These are phyloP conservation scores for Phtheirospermum japonicum DNA, from an alignment of 257 asterid species.

Conservation along the genomic window DNA sequence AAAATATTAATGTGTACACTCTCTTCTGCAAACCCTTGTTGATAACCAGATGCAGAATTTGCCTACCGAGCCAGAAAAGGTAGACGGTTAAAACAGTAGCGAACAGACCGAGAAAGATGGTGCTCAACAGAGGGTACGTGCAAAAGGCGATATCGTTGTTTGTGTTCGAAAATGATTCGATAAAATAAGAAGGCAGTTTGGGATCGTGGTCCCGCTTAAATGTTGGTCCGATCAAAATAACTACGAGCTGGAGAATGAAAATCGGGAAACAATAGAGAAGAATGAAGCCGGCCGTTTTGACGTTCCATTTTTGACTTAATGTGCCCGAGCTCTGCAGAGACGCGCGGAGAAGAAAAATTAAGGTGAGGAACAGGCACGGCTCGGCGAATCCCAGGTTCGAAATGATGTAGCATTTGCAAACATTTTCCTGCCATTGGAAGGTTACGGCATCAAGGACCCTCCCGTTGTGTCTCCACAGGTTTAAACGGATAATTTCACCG, in stretches of 20 bases:
- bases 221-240: slow-evolving; percentile 58
- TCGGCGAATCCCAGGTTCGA: slow-evolving; percentile 93
- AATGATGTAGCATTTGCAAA: slow-evolving; percentile 90
- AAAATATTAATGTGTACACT: slow-evolving; percentile 67
- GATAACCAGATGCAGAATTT: slow-evolving; percentile 73
- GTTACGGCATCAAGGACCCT: slow-evolving; percentile 57
- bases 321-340: slow-evolving; percentile 75
- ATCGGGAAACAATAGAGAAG: slow-evolving; percentile 72
- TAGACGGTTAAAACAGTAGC: slow-evolving; percentile 56
- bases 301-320: slow-evolving; percentile 67
- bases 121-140: slow-evolving; percentile 81
- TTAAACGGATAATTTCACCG: slow-evolving; percentile 73
- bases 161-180: slow-evolving; percentile 35
- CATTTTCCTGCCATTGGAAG: slow-evolving; percentile 67
- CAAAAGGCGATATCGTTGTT: slow-evolving; percentile 49
- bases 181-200: slow-evolving; percentile 68
- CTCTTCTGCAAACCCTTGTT: slow-evolving; percentile 91
- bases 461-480: slow-evolving; percentile 61
- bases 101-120: slow-evolving; percentile 73
- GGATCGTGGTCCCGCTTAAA: slow-evolving; percentile 36
- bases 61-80: slow-evolving; percentile 80
- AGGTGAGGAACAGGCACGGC: slow-evolving; percentile 76
- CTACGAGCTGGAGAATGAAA: slow-evolving; percentile 71
- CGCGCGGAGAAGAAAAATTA: slow-evolving; percentile 83
- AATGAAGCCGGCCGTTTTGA: slow-evolving; percentile 63